Conservation (phyloP, 768 basidiomycete genomes). For the Cubamyces lactineus region DNA sequence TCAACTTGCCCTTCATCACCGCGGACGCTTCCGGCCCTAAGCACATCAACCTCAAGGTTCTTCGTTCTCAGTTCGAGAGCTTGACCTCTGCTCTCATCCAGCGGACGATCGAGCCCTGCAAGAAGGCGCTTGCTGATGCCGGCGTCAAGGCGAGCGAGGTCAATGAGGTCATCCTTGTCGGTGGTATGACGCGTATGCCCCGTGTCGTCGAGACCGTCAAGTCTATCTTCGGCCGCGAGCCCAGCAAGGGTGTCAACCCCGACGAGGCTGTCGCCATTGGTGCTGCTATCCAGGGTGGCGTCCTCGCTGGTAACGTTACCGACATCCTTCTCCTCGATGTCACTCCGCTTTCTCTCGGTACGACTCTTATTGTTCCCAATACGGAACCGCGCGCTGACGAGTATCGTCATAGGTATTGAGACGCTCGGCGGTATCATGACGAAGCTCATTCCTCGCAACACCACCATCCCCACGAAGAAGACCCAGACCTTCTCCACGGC, state of each 20-base stretch:
- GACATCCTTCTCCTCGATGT: slow-evolving; percentile 95
- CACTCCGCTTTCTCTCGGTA: slow-evolving; percentile 94
- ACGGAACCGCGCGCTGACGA: background rate
- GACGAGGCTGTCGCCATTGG: slow-evolving; percentile 99
- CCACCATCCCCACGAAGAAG: slow-evolving; percentile 99
- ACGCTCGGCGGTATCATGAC: slow-evolving; percentile 99
- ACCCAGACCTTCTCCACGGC: slow-evolving; percentile 99
- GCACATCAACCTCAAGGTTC: slow-evolving; percentile 93
- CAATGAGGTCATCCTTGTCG: slow-evolving; percentile 96
- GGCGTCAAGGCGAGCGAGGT: slow-evolving; percentile 92
- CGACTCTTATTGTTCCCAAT: slow-evolving; percentile 27
- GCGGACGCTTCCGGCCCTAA: slow-evolving; percentile 94
- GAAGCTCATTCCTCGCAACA: slow-evolving; percentile 97
- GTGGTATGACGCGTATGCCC: slow-evolving; percentile 99
- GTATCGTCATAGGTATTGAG: slow-evolving; percentile 65
- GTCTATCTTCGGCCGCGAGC: slow-evolving; percentile 91
- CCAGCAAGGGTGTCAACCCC: slow-evolving; percentile 98
- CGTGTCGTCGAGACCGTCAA: slow-evolving; percentile 94
- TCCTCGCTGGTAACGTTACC: slow-evolving; percentile 93
- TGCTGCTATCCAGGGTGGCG: slow-evolving; percentile 97
- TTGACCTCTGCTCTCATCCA: slow-evolving; percentile 83
- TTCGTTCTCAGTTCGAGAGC: slow-evolving; percentile 87
- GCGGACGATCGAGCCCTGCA: slow-evolving; percentile 93
- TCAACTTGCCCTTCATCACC: slow-evolving; percentile 98
- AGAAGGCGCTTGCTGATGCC: slow-evolving; percentile 94